Percentiles rank a stretch among this genome's conserved stretches.
Evolutionary conservation across 78 protist genomes (phyloP).

Genomic region (Dictyostelium intermedium): DNA sequence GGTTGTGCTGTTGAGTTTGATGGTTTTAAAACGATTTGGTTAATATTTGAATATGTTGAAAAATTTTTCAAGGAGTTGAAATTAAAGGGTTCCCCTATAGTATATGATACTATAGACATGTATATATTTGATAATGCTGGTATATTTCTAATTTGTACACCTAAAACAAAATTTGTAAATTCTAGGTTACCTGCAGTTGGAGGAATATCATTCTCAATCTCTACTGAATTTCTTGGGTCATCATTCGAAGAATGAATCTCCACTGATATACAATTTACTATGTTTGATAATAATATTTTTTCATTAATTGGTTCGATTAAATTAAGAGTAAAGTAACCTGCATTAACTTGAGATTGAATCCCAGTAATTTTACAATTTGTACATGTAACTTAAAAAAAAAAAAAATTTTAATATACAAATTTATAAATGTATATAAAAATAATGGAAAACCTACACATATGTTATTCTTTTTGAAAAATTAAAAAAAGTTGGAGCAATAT

Average conservation of each 20-base stretch:
- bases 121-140: not conserved
- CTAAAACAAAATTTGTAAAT: not conserved
- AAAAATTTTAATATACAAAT: no score
- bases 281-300: not conserved
- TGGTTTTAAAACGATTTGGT: not conserved
- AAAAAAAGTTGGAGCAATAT: not conserved
- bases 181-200: not conserved
- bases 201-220: not conserved
- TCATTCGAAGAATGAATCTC: not conserved
- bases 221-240: not conserved
- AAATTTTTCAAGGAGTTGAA: not conserved
- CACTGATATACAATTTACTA: not conserved
- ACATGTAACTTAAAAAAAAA: not conserved
- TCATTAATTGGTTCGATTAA: not conserved
- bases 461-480: not conserved
- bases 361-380: not conserved
- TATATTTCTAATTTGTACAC: not conserved
- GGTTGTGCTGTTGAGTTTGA: no score
- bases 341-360: not conserved
- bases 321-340: not conserved
- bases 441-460: not conserved
- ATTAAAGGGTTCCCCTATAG: not conserved
- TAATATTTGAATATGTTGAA: not conserved
- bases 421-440: not conserved
- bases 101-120: not conserved